Conservation (phyloP, 2,329 filamentous ascomycete genomes). For the Neofusicoccum umdonicola region DNA sequence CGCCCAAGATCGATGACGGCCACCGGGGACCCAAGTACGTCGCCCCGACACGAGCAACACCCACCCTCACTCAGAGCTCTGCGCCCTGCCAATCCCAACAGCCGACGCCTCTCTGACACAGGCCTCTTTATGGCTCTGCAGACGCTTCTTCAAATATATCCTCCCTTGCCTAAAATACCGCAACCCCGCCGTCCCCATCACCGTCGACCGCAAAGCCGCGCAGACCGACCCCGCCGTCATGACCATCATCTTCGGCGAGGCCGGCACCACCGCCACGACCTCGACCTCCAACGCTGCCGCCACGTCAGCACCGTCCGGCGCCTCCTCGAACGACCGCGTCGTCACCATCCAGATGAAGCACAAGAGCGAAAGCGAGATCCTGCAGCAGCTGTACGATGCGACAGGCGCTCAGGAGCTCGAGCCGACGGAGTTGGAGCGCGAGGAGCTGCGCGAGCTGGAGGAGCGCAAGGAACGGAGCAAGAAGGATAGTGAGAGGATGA, state of each 20-base stretch:
- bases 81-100: conserved; percentile 24
- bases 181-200: conserved; percentile 83
- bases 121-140: conserved; percentile 34
- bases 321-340: conserved; percentile 31
- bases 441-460: conserved; percentile 57
- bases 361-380: conserved; percentile 60
- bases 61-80: background rate
- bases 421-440: conserved; percentile 59
- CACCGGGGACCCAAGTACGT: conserved; percentile 69
- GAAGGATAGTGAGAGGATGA: conserved; percentile 55
- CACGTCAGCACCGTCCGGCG: conserved; percentile 22
- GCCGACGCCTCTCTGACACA: conserved; percentile 11
- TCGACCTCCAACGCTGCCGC: conserved; percentile 23
- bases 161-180: conserved; percentile 90
- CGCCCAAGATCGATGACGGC: conserved; percentile 59
- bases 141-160: conserved; percentile 83
- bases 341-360: conserved; percentile 58
- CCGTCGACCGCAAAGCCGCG: conserved; percentile 64
- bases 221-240: conserved; percentile 58
- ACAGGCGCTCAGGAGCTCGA: conserved; percentile 60
- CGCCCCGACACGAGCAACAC: background rate
- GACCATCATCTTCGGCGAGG: conserved; percentile 55
- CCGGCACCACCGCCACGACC: conserved; percentile 35
- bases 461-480: conserved; percentile 53
- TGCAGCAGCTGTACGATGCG: conserved; percentile 60